A percentile compares a stretch with the other conserved stretches of the same genome.
Conservation (phyloP, 257 asterid species). For the Penstemon davidsonii region DNA sequence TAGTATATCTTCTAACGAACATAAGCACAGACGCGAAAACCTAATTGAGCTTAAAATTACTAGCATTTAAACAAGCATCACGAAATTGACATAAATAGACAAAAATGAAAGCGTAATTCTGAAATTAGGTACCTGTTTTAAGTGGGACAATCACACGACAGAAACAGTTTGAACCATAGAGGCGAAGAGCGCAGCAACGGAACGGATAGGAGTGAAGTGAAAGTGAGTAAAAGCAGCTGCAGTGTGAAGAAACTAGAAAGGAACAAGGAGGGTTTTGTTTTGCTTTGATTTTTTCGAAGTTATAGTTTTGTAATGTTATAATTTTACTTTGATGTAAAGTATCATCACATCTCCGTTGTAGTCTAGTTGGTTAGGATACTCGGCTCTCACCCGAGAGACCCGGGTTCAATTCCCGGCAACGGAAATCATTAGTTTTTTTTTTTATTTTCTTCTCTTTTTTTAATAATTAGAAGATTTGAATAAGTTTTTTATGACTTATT, state of each 20-base stretch:
- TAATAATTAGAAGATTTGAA: too few relatives aligned
- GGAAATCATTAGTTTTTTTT: conserved; percentile 30
- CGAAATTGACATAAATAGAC: neutral
- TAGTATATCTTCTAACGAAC: too few relatives aligned
- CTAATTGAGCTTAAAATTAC: too few relatives aligned
- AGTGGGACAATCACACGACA: neutral
- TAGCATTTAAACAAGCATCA: too few relatives aligned
- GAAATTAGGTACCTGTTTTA: too few relatives aligned
- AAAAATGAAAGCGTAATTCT: neutral
- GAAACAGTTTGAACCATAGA: neutral
- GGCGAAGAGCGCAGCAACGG: conserved; percentile 3
- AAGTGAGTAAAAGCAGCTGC: neutral
- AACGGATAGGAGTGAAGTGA: neutral
- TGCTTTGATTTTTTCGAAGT: neutral
- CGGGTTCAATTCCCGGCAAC: conserved; percentile 98
- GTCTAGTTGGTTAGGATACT: conserved; percentile 98
- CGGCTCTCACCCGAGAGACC: conserved; percentile 99
- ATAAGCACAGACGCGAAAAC: too few relatives aligned
- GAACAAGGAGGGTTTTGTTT: neutral
- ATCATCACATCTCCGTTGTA: conserved; percentile 59
- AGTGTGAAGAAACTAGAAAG: neutral
- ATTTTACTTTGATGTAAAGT: too few relatives aligned
- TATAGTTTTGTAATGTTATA: too few relatives aligned
- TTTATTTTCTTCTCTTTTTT: too few relatives aligned
- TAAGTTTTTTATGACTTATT: too few relatives aligned